A percentile compares a stretch with the other conserved stretches of the same genome.
These are phyloP conservation scores for Daedaleopsis sinensis DNA, from an alignment of 768 basidiomycete species.

Conservation along the genomic window DNA sequence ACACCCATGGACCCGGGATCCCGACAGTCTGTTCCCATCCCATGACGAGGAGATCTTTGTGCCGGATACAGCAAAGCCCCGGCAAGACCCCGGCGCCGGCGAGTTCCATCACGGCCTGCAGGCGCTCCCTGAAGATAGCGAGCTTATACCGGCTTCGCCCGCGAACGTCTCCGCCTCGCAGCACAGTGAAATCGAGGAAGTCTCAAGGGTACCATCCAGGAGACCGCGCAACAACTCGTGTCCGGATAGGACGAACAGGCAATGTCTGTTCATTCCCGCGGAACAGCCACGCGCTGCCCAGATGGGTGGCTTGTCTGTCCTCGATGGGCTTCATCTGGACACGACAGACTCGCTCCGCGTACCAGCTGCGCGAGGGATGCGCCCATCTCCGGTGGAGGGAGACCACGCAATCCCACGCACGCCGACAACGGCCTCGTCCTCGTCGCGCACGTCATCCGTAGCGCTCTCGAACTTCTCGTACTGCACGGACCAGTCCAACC, in stretches of 20 bases:
- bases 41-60: slow-evolving; percentile 10
- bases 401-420: neutral
- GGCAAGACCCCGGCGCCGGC: slow-evolving; percentile 16
- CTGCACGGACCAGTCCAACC: slow-evolving; percentile 25
- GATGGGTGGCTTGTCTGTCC: slow-evolving; percentile 2
- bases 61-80: slow-evolving; percentile 13
- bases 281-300: slow-evolving; percentile 11
- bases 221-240: slow-evolving; percentile 29
- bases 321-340: slow-evolving; percentile 5
- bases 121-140: slow-evolving; percentile 55
- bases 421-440: slow-evolving; percentile 10
- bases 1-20: slow-evolving; percentile 5
- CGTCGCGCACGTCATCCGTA: slow-evolving; percentile 20
- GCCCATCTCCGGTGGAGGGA: neutral
- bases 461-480: slow-evolving; percentile 26
- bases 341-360: slow-evolving; percentile 2
- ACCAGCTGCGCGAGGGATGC: neutral
- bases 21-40: slow-evolving; percentile 5
- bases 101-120: slow-evolving; percentile 36
- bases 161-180: neutral
- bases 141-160: slow-evolving; percentile 33
- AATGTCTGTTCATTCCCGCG: slow-evolving; percentile 27
- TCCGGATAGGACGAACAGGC: slow-evolving; percentile 29
- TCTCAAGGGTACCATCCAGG: slow-evolving; percentile 17
- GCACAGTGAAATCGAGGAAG: slow-evolving; percentile 12